Evolutionary conservation across 345 rosid genomes (phyloP).

Genomic region (Geranium brycei): DNA sequence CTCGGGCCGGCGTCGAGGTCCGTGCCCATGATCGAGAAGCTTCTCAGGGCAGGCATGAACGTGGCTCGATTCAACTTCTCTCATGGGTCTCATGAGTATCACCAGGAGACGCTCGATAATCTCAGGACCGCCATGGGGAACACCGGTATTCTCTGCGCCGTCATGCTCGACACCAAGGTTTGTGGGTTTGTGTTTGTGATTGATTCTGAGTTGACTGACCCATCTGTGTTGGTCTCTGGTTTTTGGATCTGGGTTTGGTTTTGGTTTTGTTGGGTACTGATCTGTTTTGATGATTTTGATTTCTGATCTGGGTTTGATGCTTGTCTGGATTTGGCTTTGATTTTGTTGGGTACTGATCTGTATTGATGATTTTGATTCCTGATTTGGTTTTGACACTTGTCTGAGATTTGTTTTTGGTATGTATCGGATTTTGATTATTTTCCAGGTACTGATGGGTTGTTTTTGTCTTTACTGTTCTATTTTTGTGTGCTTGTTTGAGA

Average conservation of each 20-base stretch:
- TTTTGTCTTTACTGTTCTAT: constrained; percentile 1
- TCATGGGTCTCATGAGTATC: constrained; percentile 89
- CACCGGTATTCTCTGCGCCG: constrained; percentile 87
- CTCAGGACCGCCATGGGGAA: constrained; percentile 72
- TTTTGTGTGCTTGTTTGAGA: background rate
- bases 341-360: background rate
- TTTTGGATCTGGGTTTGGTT: background rate
- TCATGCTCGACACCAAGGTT: constrained; percentile 96
- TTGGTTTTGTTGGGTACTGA: background rate
- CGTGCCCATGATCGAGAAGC: constrained; percentile 67
- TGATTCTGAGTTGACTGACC: no score
- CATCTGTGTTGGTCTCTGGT: background rate
- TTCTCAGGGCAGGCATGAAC: constrained; percentile 89
- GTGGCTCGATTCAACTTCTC: constrained; percentile 97
- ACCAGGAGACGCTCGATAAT: constrained; percentile 85
- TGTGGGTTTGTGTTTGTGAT: background rate
- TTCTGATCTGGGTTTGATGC: constrained; percentile 9
- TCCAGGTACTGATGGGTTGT: constrained; percentile 7
- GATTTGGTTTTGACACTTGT: constrained; percentile 8
- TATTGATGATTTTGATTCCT: background rate
- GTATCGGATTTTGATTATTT: background rate
- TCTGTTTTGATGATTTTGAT: background rate
- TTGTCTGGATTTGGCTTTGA: background rate
- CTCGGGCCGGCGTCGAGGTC: constrained; percentile 90
- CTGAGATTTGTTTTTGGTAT: background rate